phyloP scores from a whole-genome alignment of 208 protist species.

The Perkinsela sp. region DNA sequence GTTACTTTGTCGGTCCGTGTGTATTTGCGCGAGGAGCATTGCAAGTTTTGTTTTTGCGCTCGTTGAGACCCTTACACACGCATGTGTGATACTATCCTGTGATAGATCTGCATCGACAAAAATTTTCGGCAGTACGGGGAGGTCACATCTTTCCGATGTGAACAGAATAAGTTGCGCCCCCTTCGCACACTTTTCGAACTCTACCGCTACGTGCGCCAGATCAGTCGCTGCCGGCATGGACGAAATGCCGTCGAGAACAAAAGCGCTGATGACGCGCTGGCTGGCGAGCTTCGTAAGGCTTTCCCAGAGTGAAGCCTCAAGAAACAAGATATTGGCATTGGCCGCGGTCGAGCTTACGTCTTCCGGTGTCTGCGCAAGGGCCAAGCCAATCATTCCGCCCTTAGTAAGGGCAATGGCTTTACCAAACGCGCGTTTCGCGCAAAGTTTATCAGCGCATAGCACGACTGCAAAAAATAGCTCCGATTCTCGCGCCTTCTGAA shows the following conservation, averaged over 20 bases:
- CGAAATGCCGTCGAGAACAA: not conserved
- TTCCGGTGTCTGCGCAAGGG: not conserved
- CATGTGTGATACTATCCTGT: not conserved
- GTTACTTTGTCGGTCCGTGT: not conserved
- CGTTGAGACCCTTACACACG: not conserved
- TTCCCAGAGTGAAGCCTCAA: not conserved
- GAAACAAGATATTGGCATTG: not conserved
- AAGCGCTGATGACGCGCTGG: not conserved
- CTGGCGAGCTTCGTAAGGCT: not conserved
- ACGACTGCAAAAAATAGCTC: not conserved
- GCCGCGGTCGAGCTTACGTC: not conserved
- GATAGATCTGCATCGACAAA: not conserved
- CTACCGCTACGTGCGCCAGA: not conserved
- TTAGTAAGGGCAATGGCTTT: not conserved
- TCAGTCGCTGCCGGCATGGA: not conserved
- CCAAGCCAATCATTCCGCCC: too few species aligned
- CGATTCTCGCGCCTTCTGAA: not conserved
- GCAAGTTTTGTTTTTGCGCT: not conserved
- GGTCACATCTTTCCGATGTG: not conserved
- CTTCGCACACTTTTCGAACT: not conserved
- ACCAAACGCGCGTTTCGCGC: not conserved
- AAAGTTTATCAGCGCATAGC: not conserved
- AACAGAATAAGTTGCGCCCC: not conserved
- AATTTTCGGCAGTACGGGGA: not conserved
- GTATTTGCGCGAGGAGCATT: not conserved